Evolutionary conservation across 116 monocot genomes (phyloP), one percentile per base, ranked within the genome.

Genomic region (Cymodocea nodosa): DNA sequence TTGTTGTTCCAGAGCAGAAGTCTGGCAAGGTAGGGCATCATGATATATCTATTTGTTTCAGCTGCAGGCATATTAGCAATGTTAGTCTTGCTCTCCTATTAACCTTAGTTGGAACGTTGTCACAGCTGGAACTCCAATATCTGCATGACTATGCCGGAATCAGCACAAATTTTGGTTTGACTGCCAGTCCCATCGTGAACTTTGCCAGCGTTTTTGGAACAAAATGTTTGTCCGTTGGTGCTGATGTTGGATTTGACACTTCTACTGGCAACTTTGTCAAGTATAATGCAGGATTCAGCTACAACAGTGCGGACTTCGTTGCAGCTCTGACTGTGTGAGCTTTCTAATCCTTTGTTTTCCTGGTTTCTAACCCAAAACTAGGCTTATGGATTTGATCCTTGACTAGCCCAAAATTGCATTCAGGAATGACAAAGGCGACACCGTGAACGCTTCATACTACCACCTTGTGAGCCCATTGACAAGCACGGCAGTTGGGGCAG

Each of bases 1-100:
- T 84, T 68, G 87, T 84, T 72, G 78, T 92, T 60, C 92, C 92
- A 44, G 92, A 92, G 34, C 92, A 87, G 74, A 87, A 56, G 57
- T 92, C 83, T 75, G 87, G 75, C 44, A 87, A 83, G 83, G 87
- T 87, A 71, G 8, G 34, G 34, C 24, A 60, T 34, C 16, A 30
- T 24, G 30, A 35, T 23, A 5, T 17, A 15, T 36, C 36, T 2
- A 4, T 62, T 16, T 15, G 12, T 40, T 7, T 36, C 30, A 6
- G n/a, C 56, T 23, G 19, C 20, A 10, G 18, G 57, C 44, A 44
- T 11, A 44, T 11, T 52, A 20, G 23, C 66, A 57, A 39, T 51
- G 65, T 0, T 11, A 35, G 6, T 36, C 36, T 39, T 62, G 62
- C 36, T 36, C 22, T 39, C 39, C 56, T 22, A 51, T 51, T 62